Percentiles rank a stretch among this genome's conserved stretches.
These are phyloP conservation scores for Crucibulum laeve DNA, from an alignment of 768 basidiomycete species.

Conservation along the genomic window DNA sequence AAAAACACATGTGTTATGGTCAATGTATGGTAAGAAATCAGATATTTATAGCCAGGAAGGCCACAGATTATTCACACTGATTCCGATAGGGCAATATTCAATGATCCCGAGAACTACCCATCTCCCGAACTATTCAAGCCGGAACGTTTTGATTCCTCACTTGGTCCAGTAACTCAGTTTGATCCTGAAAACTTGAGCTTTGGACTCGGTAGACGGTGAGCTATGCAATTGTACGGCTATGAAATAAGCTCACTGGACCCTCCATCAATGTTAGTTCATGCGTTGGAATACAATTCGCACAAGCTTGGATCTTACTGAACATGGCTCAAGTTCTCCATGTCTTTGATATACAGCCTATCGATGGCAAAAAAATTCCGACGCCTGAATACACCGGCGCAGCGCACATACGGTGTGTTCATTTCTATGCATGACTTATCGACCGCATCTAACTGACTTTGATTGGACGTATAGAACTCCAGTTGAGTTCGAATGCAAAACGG, in stretches of 20 bases:
- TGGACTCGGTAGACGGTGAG: not conserved
- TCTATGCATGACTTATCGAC: too few species aligned
- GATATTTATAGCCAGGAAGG: not conserved
- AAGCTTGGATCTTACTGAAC: not conserved
- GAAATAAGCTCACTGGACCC: not conserved
- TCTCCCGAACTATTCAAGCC: not conserved
- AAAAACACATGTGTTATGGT: conserved; percentile 25
- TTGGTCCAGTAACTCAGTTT: not conserved
- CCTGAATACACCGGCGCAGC: too few species aligned
- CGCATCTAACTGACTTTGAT: too few species aligned
- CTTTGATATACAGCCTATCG: not conserved
- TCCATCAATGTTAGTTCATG: not conserved
- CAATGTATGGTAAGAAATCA: conserved; percentile 22
- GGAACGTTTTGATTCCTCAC: not conserved
- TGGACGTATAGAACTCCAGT: too few species aligned
- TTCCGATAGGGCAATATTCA: not conserved
- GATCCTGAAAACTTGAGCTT: not conserved
- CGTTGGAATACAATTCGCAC: not conserved
- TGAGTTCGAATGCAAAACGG: too few species aligned
- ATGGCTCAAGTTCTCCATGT: not conserved
- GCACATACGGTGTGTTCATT: too few species aligned
- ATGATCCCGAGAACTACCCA: not conserved
- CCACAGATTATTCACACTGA: not conserved
- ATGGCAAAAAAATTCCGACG: too few species aligned
- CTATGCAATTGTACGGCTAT: not conserved